phyloP scores from a whole-genome alignment of 2,329 filamentous ascomycete genomes.

The Tothia fuscella region DNA sequence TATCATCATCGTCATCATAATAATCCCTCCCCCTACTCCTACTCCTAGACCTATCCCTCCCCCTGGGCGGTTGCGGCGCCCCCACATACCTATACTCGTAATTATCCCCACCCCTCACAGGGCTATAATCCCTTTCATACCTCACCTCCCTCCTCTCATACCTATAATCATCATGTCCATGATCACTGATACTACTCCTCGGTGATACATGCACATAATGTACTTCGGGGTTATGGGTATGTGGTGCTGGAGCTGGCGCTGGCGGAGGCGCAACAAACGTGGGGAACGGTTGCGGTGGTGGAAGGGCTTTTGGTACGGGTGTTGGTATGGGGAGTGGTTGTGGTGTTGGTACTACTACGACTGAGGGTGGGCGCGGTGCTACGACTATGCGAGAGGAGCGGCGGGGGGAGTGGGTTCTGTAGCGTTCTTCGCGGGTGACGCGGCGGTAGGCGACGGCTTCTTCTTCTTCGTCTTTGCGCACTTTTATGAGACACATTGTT shows the following conservation, averaged over 20 bases:
- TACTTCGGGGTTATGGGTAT: slow-evolving; percentile 18
- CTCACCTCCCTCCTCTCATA: slow-evolving; percentile 22
- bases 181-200: slow-evolving; percentile 21
- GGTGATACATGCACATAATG: slow-evolving; percentile 36
- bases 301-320: slow-evolving; percentile 12
- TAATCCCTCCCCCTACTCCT: slow-evolving; percentile 7
- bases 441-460: slow-evolving; percentile 26
- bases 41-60: slow-evolving; percentile 17
- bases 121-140: slow-evolving; percentile 20
- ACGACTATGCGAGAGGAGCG: slow-evolving; percentile 1
- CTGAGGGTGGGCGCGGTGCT: slow-evolving; percentile 16
- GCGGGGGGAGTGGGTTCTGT: background rate
- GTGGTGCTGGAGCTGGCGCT: slow-evolving; percentile 19
- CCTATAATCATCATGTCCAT: slow-evolving; percentile 22
- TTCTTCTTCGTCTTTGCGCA: slow-evolving; percentile 33
- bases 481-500: slow-evolving; percentile 37
- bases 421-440: slow-evolving; percentile 12
- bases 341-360: slow-evolving; percentile 15
- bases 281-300: slow-evolving; percentile 25
- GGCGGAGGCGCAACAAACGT: slow-evolving; percentile 26
- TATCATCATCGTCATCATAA: slow-evolving; percentile 5
- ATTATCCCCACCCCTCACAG: slow-evolving; percentile 16
- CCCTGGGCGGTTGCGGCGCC: slow-evolving; percentile 15
- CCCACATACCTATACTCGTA: slow-evolving; percentile 36
- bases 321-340: slow-evolving; percentile 14